phyloP scores from a whole-genome alignment of 2,329 filamentous ascomycete species.

The Daldinia sp. region DNA sequence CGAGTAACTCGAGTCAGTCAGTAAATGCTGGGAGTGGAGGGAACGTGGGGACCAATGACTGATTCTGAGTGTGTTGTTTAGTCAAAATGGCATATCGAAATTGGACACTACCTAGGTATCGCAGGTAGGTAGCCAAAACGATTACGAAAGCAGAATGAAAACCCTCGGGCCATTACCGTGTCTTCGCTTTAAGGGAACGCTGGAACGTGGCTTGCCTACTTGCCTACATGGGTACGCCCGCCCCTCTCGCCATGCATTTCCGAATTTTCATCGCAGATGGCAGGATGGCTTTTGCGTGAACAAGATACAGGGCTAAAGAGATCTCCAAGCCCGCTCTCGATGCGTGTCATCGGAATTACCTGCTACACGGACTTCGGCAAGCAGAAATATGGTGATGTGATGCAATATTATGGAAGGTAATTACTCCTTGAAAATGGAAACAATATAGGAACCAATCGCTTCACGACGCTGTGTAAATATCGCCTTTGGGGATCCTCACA shows the following conservation, averaged over 20 bases:
- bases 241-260: background rate
- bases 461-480: background rate
- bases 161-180: slow-evolving; percentile 1
- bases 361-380: slow-evolving; percentile 14
- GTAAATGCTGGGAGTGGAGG: background rate
- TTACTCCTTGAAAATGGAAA: slow-evolving; percentile 18
- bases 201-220: slow-evolving; percentile 3
- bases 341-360: slow-evolving; percentile 28
- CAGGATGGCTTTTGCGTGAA: slow-evolving; percentile 5
- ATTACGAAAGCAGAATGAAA: slow-evolving; percentile 9
- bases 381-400: slow-evolving; percentile 34
- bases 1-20: slow-evolving; percentile 7
- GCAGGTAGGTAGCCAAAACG: slow-evolving; percentile 7
- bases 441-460: slow-evolving; percentile 15
- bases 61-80: slow-evolving; percentile 7
- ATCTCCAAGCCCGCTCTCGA: slow-evolving; percentile 18
- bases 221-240: slow-evolving; percentile 1
- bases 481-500: slow-evolving; percentile 6
- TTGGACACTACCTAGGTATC: background rate
- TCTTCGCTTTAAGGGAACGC: slow-evolving; percentile 7
- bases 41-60: slow-evolving; percentile 10
- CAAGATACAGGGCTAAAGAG: slow-evolving; percentile 1
- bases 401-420: slow-evolving; percentile 23
- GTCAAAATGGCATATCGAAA: background rate
- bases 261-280: background rate